A percentile compares a stretch with the other conserved stretches of the same genome.
phyloP scores from a whole-genome alignment of 1,284 basidiomycete species.

The Microbotryomycetes sp. region DNA sequence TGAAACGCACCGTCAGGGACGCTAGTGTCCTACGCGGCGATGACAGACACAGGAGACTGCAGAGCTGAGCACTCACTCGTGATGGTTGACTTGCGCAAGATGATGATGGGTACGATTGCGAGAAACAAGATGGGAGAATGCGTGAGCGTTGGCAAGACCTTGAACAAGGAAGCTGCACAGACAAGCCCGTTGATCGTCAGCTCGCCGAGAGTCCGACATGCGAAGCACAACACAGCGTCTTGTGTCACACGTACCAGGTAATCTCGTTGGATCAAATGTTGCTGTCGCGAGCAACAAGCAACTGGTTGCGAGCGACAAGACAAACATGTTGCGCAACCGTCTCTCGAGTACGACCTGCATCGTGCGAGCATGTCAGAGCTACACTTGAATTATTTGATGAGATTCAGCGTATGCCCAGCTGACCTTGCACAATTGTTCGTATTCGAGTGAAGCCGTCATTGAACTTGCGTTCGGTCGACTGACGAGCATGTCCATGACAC shows the following conservation, averaged over 20 bases:
- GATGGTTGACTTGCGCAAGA: slow-evolving; percentile 31
- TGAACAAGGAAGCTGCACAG: slow-evolving; percentile 15
- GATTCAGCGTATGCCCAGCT: rapidly evolving
- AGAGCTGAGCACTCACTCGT: slow-evolving; percentile 17
- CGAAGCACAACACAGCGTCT: no score
- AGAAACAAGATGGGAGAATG: slow-evolving; percentile 23
- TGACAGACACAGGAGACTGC: no score
- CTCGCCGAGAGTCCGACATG: no score
- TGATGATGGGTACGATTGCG: slow-evolving; percentile 30
- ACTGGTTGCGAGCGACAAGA: slow-evolving; percentile 7
- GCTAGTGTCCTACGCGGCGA: background rate
- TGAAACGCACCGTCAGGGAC: background rate
- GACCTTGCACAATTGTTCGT: slow-evolving; percentile 25
- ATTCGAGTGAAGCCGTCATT: slow-evolving; percentile 3
- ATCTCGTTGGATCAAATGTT: slow-evolving; percentile 16
- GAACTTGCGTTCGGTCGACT: background rate
- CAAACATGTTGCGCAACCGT: slow-evolving; percentile 20
- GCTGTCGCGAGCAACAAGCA: slow-evolving; percentile 4
- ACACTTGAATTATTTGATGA: background rate
- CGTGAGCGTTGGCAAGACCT: slow-evolving; percentile 20
- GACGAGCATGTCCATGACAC: slow-evolving; percentile 7
- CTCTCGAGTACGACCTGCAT: slow-evolving; percentile 24
- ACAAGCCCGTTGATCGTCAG: background rate
- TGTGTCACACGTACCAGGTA: slow-evolving; percentile 5
- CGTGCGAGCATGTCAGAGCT: background rate